A percentile compares a stretch with the other conserved stretches of the same genome.
Conservation (phyloP, 73 alveolate genomes). For the Breviolum minutum region DNA sequence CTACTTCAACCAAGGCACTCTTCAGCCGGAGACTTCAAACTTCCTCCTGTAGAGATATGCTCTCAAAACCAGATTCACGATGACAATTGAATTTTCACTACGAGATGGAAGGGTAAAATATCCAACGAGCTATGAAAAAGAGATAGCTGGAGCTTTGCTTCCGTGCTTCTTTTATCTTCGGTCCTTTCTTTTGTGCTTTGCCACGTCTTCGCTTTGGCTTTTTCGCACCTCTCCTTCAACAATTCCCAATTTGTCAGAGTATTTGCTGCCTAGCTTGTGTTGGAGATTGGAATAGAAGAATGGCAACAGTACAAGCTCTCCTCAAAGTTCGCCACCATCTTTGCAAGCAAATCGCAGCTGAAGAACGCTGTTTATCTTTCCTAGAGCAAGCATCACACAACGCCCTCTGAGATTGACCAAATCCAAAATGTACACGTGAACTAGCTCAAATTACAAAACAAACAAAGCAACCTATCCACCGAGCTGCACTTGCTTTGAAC, state of each 20-base stretch:
- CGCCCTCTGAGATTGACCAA: not conserved
- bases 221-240: constrained; percentile 44
- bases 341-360: constrained; percentile 70
- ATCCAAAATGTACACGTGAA: too few species aligned
- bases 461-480: constrained; percentile 18
- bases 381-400: not conserved
- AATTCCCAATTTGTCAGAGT: not conserved
- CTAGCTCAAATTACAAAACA: not conserved
- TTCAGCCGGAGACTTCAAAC: constrained; percentile 31
- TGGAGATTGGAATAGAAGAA: not conserved
- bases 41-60: not conserved
- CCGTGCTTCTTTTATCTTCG: not conserved
- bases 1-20: constrained; percentile 43
- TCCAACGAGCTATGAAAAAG: too few species aligned
- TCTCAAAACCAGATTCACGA: too few species aligned
- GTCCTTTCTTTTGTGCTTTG: constrained; percentile 73
- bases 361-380: constrained; percentile 28
- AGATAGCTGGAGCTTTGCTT: too few species aligned
- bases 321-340: constrained; percentile 90
- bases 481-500: constrained; percentile 31
- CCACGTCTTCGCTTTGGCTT: constrained; percentile 91
- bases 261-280: not conserved
- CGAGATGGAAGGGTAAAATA: too few species aligned
- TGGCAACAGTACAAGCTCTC: not conserved
- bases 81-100: too few species aligned